Base-by-base conservation (phyloP, 768 basidiomycete genomes). In the Scleroderma bovista region DNA sequence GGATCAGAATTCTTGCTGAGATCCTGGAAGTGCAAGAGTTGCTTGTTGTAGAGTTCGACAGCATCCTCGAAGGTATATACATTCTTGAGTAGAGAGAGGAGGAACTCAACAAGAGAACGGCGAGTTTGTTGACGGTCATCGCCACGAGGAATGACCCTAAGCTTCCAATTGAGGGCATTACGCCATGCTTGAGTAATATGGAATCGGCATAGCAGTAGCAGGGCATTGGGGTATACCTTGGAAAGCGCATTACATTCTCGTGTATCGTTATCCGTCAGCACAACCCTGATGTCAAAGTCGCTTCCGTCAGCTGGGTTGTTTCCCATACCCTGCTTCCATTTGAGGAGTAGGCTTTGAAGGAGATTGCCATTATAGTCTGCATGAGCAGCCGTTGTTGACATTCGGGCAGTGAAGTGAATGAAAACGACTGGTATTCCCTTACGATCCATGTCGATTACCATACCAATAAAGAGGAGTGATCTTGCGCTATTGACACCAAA, bases 181-280 rank as follows among this genome's bases (percentile, higher is more conserved):
- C 41, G 57, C 69, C 71, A 73, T 23, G 57, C 68, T 41, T 72
- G 69, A 6, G 65, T 58, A 17, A 68, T 31, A 48, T 73, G 72
- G 47, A 72, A 72, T 39, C 62, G 60, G 59, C 72, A 73, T 10
- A 73, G 52, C 1, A 72, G 55, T 16, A 72, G 65, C 17, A 53
- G 46, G 24, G 71, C 63, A 10, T 34, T n/a, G 1, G 62, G 58
- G 47, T 54, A 69, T 3, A 72, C 61, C 17, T 15, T 19, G 10
- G 68, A 23, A 3, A 73, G 61, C 3, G 69, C 68, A 10, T 50
- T 60, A 6, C 64, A 60, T 48, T 72, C 69, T 44, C 60, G 66
- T 1, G 49, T 38, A 46, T 72, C 68, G 3, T 68, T 72, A 29
- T 29, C 26, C 4, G 26, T 29, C 4, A 29, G 26, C 26, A 29